Percentiles rank a stretch among this genome's conserved stretches.
phyloP scores from a whole-genome alignment of 257 asterid species.

The Primulina huaijiensis region DNA sequence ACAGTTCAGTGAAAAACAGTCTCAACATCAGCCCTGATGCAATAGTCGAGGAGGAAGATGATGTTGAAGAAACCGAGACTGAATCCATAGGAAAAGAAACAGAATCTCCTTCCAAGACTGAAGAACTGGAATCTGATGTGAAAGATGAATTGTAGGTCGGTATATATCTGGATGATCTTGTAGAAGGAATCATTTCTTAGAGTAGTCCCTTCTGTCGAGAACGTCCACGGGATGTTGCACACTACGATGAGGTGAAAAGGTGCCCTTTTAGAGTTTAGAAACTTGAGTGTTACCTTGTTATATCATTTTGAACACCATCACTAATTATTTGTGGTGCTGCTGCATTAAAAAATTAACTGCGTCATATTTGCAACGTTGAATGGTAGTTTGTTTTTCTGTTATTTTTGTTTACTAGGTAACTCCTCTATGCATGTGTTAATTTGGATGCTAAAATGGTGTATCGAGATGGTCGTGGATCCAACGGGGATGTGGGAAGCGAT shows the following conservation, averaged over 20 bases:
- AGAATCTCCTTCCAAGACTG: slow-evolving; percentile 32
- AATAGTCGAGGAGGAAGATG: slow-evolving; percentile 76
- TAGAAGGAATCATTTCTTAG: slow-evolving; percentile 19
- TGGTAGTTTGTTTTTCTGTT: background rate
- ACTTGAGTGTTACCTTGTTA: slow-evolving; percentile 24
- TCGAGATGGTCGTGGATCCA: too few species aligned
- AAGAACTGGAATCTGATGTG: slow-evolving; percentile 32
- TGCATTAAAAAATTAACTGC: background rate
- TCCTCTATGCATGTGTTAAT: background rate
- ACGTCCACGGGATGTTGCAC: slow-evolving; percentile 13
- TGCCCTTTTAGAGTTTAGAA: slow-evolving; percentile 15
- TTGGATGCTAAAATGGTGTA: too few species aligned
- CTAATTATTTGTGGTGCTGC: slow-evolving; percentile 28
- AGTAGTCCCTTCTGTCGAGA: slow-evolving; percentile 16
- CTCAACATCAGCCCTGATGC: slow-evolving; percentile 68
- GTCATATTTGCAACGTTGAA: background rate
- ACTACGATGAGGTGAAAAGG: slow-evolving; percentile 4
- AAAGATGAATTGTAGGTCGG: slow-evolving; percentile 70
- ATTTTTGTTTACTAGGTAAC: background rate
- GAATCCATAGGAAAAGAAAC: slow-evolving; percentile 41
- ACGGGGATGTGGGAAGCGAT: too few species aligned
- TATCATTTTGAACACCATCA: slow-evolving; percentile 22
- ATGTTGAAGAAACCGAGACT: slow-evolving; percentile 49
- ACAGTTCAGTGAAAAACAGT: slow-evolving; percentile 67
- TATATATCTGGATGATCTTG: background rate